phyloP scores from a whole-genome alignment of 2,329 filamentous ascomycete genomes.

The Apiospora hydei region DNA sequence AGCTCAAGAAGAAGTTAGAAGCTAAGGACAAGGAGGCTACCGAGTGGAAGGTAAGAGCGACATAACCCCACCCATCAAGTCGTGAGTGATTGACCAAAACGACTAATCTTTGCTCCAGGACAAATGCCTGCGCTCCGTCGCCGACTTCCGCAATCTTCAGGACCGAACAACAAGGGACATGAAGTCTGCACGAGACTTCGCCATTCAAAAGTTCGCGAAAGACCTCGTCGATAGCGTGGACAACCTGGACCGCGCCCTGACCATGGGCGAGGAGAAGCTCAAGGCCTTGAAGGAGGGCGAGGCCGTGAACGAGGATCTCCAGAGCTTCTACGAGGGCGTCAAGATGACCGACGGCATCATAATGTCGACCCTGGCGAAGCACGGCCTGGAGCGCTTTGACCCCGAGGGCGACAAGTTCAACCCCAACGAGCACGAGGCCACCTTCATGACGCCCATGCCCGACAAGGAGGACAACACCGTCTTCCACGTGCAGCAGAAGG shows the following conservation, averaged over 20 bases:
- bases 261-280: conserved; percentile 80
- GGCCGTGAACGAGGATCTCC: conserved; percentile 68
- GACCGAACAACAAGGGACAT: conserved; percentile 92
- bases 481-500: conserved; percentile 94
- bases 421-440: conserved; percentile 95
- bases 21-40: conserved; percentile 74
- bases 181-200: conserved; percentile 86
- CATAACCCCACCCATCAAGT: conserved; percentile 6
- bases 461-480: conserved; percentile 91
- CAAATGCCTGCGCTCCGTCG: conserved; percentile 90
- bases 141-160: conserved; percentile 98
- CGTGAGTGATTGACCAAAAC: not conserved
- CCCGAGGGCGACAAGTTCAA: conserved; percentile 89
- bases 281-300: conserved; percentile 51
- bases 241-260: conserved; percentile 93
- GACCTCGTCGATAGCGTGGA: conserved; percentile 95
- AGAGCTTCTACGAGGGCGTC: conserved; percentile 84
- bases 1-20: conserved; percentile 71
- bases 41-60: conserved; percentile 79
- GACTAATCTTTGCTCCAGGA: conserved; percentile 64
- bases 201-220: conserved; percentile 93
- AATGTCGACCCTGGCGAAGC: conserved; percentile 88
- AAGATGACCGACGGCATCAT: conserved; percentile 95
- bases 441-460: conserved; percentile 87
- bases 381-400: conserved; percentile 89